Evolutionary conservation across 176 grass and related monocot species (phyloP), one percentile per base, ranked within the genome.

Genomic region (Oryza glumipatula): DNA sequence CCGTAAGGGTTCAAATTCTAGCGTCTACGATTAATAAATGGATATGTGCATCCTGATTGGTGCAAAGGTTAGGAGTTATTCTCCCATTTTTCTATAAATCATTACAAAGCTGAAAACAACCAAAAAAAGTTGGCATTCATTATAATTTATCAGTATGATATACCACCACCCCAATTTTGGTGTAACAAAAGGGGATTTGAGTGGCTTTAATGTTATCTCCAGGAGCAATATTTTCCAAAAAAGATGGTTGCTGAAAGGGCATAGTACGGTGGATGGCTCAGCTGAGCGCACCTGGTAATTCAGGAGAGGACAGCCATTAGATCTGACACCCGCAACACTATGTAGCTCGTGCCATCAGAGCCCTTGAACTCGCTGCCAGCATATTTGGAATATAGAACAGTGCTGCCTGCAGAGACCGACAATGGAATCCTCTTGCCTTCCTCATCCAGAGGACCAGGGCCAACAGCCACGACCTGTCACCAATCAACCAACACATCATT

Each of bases 271-370:
- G 14, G 45, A 24, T 19, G 72, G 0, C 72, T 7, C 6, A 13
- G 6, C 24, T 26, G 9, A 7, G 44, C 10, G 33, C 35, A 30
- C 56, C 54, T 65, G 80, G 30, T 36, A 58, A 44, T 23, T 92
- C 68, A 93, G 4, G 88, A 93, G 19, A 98, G 90, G 47, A 88
- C 47, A 14, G 90, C 95, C 95, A 98, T 94, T 15, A 98, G 84
- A 49, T 97, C 95, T 7, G 88, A 90, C n/a, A 74, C 72, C 80
- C 75, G 91, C 74, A 94, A 74, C 60, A 84, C 90, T 2, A 98
- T 82, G 65, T 91, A 95, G 7, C 79, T 84, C 0, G 86, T 78
- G 30, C 82, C 95, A 65, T 97, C 92, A 7, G 67, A 71, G 23
- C 92, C 70, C 79, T 98, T 92, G 71, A 93, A 98, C 72, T 98